Base-by-base conservation (phyloP, 140 eudicot genomes). In the Stevia rebaudiana region DNA sequence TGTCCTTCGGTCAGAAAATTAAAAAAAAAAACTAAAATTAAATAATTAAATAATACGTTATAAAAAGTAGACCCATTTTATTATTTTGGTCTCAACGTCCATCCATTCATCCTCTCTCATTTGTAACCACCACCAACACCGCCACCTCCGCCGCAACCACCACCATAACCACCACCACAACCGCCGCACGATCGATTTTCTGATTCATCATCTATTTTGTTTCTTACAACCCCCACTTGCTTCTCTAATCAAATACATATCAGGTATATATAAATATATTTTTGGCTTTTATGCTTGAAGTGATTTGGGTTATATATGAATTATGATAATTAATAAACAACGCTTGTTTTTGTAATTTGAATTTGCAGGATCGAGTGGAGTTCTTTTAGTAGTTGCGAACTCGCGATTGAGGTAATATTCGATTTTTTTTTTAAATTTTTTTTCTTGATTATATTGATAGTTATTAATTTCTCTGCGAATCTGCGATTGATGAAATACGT, bases 1-100 rank as follows among this genome's bases (percentile, higher is more conserved):
- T 73, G 67, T 73, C 71, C 43, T 31, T 25, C n/a, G 66, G 74
- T 74, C 79, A 74, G 58, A 62, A 72, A 60, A 39, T 36, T n/a
- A n/a, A n/a, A n/a, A n/a, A n/a, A n/a, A n/a, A n/a, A n/a, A n/a
- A 4, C 8, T 17, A 56, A 63, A 18, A 33, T 28, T 12, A 71
- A 47, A 35, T 33, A 59, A 61, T 60, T 36, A 39, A 28, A 30
- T 17, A 36, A 50, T 40, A 54, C 67, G 67, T 64, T 73, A 17
- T 48, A 48, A 48, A 12, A 48, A 19, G 55, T 16, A 49, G 25
- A 11, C n/a, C 2, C 30, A 49, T 49, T 49, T 46, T 46, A 46
- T 15, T 46, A 16, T 46, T 16, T 49, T 16, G 55, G 55, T 49
- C 55, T 49, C 55, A 49, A 49, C 55, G 28, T 19, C 22, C 53